Conservation (phyloP, 2,329 filamentous ascomycete species). For the Macrophomina phaseolina region DNA sequence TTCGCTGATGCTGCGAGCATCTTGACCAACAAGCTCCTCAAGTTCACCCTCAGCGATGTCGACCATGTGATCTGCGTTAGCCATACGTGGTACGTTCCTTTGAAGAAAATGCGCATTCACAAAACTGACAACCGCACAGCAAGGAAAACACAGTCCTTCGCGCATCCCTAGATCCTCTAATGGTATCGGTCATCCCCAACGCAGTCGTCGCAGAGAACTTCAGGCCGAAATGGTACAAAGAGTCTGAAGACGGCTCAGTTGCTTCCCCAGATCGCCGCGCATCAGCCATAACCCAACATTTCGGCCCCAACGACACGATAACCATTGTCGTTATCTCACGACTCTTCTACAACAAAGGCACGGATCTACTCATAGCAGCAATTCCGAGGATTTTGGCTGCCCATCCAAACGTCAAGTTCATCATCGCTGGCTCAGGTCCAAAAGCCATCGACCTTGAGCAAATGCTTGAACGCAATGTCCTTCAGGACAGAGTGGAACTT, state of each 20-base stretch:
- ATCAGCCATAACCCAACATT: conserved; percentile 62
- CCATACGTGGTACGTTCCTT: conserved; percentile 79
- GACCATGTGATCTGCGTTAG: conserved; percentile 98
- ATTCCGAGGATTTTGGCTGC: conserved; percentile 89
- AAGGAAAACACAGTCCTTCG: conserved; percentile 98
- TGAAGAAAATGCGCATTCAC: background rate
- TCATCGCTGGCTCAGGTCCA: conserved; percentile 93
- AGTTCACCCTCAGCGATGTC: conserved; percentile 94
- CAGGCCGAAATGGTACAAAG: conserved; percentile 65
- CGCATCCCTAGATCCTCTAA: conserved; percentile 90
- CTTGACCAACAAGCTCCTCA: conserved; percentile 93
- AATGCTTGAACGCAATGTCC: conserved; percentile 92
- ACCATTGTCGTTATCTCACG: conserved; percentile 97
- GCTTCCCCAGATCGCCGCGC: conserved; percentile 29
- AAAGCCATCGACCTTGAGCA: conserved; percentile 98
- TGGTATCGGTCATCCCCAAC: conserved; percentile 98
- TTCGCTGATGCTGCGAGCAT: conserved; percentile 97
- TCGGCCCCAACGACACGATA: conserved; percentile 84
- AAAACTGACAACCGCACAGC: conserved; percentile 54
- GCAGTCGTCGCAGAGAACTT: conserved; percentile 98
- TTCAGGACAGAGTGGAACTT: conserved; percentile 93
- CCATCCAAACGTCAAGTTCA: conserved; percentile 92
- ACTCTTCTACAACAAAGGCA: conserved; percentile 98
- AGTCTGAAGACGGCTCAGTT: conserved; percentile 30
- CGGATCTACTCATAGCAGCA: conserved; percentile 92